Base-by-base conservation (phyloP, 2,329 filamentous ascomycete species). In the Amauroascus verrucosus region DNA sequence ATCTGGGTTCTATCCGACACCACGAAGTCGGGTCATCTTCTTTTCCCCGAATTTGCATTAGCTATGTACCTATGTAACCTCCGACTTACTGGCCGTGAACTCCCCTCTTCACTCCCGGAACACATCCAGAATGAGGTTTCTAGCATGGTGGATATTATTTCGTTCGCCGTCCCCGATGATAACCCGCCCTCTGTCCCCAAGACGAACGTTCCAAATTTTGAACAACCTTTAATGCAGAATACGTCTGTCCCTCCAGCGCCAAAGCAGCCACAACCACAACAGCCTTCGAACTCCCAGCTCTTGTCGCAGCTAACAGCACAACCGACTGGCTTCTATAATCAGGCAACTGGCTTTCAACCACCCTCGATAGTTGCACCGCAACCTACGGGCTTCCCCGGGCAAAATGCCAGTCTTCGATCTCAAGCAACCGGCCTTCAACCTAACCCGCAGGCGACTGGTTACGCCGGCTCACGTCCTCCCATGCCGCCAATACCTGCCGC, bases 91-190 rank as follows among this genome's bases (percentile, higher is more conserved):
- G 88, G 89, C 55, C 95, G 95, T 70, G 76, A 83, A 0, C 71
- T 98, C 22, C 93, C 93, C 0, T 65, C 77, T 1, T 69, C 66
- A 5, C 76, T 98, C 8, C 93, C 93, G 0, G 89, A 96, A 30
- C 85, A 82, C 55, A 84, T 98, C 59, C 86, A 83, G 73, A 98
- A 98, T 63, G 93, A 98, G 69, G 93, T 98, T 16, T 97, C 91
- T 2, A 95, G 93, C 71, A 97, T 98, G 90, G 93, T 98, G 38
- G 93, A 98, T 66, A 98, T 98, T 54, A 98, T 98, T 65, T 95
- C 89, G 56, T 98, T 98, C 67, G 88, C 85, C 61, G 80, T 96
- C 22, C 82, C 81, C 0, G 93, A 98, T 59, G 85, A 91, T 26
- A 74, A 73, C 37, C 74, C 72, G 13, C 69, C 70, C 38, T 71